Conservation (phyloP, 306 rosid genomes). For the Fagus crenata region DNA sequence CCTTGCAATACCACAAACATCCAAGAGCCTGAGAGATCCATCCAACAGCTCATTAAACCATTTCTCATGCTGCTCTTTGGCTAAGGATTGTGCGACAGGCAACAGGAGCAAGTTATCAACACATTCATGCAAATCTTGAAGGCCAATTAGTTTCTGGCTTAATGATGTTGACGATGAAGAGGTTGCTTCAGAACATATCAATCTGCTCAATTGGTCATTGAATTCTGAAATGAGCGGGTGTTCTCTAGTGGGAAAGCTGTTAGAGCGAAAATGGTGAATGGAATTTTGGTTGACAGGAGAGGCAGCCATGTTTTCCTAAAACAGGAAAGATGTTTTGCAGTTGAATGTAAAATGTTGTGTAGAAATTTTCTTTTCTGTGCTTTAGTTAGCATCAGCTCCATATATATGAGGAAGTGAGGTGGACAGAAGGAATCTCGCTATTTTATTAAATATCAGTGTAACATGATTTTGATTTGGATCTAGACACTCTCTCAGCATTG, state of each 20-base stretch:
- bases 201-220: conserved; percentile 21
- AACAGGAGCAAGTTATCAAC: conserved; percentile 16
- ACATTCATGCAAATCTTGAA: conserved; percentile 18
- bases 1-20: conserved; percentile 40
- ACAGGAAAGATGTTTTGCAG: not conserved
- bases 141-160: conserved; percentile 20
- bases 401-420: no score
- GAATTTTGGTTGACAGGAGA: conserved; percentile 7
- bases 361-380: no score
- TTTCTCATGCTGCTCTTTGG: conserved; percentile 21
- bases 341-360: no score
- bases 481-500: no score
- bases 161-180: conserved; percentile 17
- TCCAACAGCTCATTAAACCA: conserved; percentile 47
- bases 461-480: no score
- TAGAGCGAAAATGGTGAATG: conserved; percentile 18
- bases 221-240: conserved; percentile 25
- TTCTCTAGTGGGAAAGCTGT: conserved; percentile 28
- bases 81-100: conserved; percentile 2
- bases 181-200: conserved; percentile 25
- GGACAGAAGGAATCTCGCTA: no score
- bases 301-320: not conserved
- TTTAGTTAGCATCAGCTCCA: no score
- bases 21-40: conserved; percentile 50
- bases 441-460: no score